These are phyloP conservation scores for Davidsoniella virescens DNA, from an alignment of 2,329 filamentous ascomycete genomes.

Conservation along the genomic window DNA sequence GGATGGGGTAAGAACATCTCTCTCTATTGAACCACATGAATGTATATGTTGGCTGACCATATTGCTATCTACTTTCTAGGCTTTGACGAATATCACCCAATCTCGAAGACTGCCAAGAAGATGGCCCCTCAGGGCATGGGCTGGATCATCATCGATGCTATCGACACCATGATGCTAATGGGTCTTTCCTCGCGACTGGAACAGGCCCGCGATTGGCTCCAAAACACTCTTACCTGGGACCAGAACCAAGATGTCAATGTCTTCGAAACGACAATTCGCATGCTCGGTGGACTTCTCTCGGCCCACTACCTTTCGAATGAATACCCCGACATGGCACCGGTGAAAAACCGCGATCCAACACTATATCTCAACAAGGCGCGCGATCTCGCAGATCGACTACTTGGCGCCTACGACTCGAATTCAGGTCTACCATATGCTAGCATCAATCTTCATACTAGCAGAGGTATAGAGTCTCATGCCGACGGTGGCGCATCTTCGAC, in stretches of 20 bases:
- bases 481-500: conserved; percentile 84
- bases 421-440: conserved; percentile 84
- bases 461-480: conserved; percentile 65
- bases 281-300: conserved; percentile 83
- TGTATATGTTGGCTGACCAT: conserved; percentile 17
- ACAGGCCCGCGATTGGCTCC: conserved; percentile 79
- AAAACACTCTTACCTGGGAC: conserved; percentile 65
- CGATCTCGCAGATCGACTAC: conserved; percentile 73
- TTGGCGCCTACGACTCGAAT: conserved; percentile 73
- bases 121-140: conserved; percentile 85
- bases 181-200: conserved; percentile 75
- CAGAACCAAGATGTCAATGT: conserved; percentile 93
- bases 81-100: conserved; percentile 73
- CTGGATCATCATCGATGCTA: conserved; percentile 93
- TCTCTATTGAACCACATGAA: background rate
- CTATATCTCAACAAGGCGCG: conserved; percentile 91
- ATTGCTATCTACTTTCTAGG: conserved; percentile 27
- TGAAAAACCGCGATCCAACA: conserved; percentile 58
- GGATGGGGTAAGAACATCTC: conserved; percentile 61
- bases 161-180: conserved; percentile 98
- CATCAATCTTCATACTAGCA: conserved; percentile 63
- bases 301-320: conserved; percentile 86
- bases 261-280: conserved; percentile 94
- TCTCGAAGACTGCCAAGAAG: conserved; percentile 60
- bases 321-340: conserved; percentile 63